Base-by-base conservation (phyloP, 495 filamentous ascomycete genomes). In the Xylaria cubensis region DNA sequence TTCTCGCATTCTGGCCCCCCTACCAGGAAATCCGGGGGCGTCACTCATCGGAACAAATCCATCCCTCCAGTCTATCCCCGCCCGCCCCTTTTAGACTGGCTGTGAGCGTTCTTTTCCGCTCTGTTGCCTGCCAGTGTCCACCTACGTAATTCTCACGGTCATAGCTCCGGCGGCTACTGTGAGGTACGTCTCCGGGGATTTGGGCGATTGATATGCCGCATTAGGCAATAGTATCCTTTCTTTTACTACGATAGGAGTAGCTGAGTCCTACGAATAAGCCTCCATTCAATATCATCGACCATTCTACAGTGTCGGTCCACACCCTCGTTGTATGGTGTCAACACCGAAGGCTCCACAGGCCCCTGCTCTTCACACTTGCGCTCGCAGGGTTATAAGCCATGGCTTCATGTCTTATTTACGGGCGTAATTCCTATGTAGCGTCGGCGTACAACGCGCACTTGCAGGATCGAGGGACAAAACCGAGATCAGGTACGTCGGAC, bases 391-490 rank as follows among this genome's bases (percentile, higher is more conserved):
- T 34, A 46, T 76, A 78, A 12, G 71, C 13, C 13, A 72, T 72
- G 74, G 75, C 10, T 58, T 72, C 70, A 75, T 69, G 59, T 65
- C 67, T 73, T 70, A 74, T 76, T 79, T 79, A 79, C 77, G 76
- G 76, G 63, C 77, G 77, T 79, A 79, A 79, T 72, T 71, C 58
- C 71, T 58, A 56, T 64, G 64, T 66, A 64, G 74, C 69, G 72
- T 74, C 71, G 76, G 75, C 74, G 78, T 68, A 77, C 71, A 74
- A 74, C 78, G 77, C 77, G 74, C 75, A 66, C 72, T 74, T 80
- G 76, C 76, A 80, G 78, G 78, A 80, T 78, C 76, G 78, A 79
- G 73, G 72, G 71, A 74, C 73, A 78, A 71, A 77, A 71, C 78
- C 74, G 76, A 80, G 78, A 80, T 80, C 76, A 80, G 75, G 78